These are phyloP conservation scores for Kockiozyma suomiensis DNA, from an alignment of 805 yeast genomes.

Conservation along the genomic window DNA sequence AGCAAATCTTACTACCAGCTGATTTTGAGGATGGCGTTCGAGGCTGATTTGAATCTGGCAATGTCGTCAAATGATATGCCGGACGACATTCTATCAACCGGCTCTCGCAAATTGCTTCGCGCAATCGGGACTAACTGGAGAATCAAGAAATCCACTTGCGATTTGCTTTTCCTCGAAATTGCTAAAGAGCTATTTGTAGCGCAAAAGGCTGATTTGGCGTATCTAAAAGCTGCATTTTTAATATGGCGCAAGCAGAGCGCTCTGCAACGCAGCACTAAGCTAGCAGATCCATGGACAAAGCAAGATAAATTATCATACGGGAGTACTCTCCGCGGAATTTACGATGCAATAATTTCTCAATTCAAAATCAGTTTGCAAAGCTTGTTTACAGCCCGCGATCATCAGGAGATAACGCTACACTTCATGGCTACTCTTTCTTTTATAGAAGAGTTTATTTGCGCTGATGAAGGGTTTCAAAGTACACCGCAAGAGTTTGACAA, in stretches of 20 bases:
- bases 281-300: constrained; percentile 20
- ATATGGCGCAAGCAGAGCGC: neutral
- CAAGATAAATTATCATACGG: constrained; percentile 17
- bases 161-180: constrained; percentile 56
- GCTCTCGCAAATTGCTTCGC: constrained; percentile 49
- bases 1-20: constrained; percentile 48
- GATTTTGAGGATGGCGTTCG: constrained; percentile 50
- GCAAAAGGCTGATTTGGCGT: neutral
- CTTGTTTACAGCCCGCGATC: neutral
- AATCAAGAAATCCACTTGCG: constrained; percentile 53
- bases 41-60: constrained; percentile 42
- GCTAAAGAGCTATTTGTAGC: constrained; percentile 44
- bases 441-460: constrained; percentile 15
- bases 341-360: neutral
- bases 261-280: neutral
- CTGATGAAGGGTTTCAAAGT: constrained; percentile 17
- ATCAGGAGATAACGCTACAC: neutral
- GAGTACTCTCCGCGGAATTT: constrained; percentile 8
- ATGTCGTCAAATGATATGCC: neutral
- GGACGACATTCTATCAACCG: constrained; percentile 46
- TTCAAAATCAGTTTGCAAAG: neutral
- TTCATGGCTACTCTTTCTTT: constrained; percentile 3
- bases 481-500: constrained; percentile 12
- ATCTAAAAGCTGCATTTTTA: neutral
- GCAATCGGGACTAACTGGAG: constrained; percentile 62